Evolutionary conservation across 257 asterid genomes (phyloP).

Genomic region (Fraxinus anomala): DNA sequence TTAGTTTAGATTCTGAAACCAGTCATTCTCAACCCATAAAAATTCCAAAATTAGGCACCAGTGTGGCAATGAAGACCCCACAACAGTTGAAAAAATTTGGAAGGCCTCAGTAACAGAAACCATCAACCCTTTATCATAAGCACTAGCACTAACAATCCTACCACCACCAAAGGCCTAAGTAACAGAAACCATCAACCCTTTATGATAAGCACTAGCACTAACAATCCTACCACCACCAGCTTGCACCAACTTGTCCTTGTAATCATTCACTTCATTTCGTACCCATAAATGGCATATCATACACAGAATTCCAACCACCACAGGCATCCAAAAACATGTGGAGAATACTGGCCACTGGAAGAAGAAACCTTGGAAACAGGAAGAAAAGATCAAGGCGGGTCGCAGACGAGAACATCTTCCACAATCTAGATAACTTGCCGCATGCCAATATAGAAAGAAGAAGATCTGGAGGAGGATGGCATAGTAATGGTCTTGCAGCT

Average conservation of each 20-base stretch:
- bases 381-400: slow-evolving; percentile 41
- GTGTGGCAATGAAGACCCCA: not conserved
- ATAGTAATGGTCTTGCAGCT: slow-evolving; percentile 28
- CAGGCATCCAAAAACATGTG: slow-evolving; percentile 23
- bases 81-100: not conserved
- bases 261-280: slow-evolving; percentile 19
- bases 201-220: slow-evolving; percentile 28
- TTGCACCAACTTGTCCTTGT: slow-evolving; percentile 2
- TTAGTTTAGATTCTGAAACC: not conserved
- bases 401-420: slow-evolving; percentile 39
- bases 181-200: slow-evolving; percentile 12
- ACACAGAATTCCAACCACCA: not conserved
- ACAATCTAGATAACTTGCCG: not conserved
- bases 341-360: slow-evolving; percentile 28
- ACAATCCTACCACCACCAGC: slow-evolving; percentile 11
- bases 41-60: not conserved
- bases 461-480: slow-evolving; percentile 24
- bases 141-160: too few relatives aligned
- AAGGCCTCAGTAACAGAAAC: too few relatives aligned
- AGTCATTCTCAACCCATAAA: not conserved
- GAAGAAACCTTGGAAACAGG: slow-evolving; percentile 31
- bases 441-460: not conserved
- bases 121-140: too few relatives aligned
- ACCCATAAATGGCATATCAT: not conserved
- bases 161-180: too few relatives aligned